Base-by-base conservation (phyloP, 768 basidiomycete species). In the Dacryopinax primogenitus region DNA sequence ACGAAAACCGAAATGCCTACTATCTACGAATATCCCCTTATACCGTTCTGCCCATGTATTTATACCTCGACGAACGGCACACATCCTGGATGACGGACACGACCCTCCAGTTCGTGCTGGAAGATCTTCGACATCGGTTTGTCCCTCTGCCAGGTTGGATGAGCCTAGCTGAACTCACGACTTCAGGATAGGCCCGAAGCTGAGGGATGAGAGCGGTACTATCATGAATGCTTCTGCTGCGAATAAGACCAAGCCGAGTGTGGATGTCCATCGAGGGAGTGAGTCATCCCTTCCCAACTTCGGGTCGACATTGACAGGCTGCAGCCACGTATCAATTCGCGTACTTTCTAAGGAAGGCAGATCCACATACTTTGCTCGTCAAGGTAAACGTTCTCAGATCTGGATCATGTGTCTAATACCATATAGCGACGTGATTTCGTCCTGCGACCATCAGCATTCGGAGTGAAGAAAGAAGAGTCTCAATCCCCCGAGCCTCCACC, bases 41-140 rank as follows among this genome's bases (percentile, higher is more conserved):
- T 37, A 80, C 79, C 30, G 81, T 90, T 15, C 74, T 94, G n/a
- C 92, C 92, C 1, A 74, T 92, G 65, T 92, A 91, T 77, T 76
- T 93, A 2, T 94, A 93, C 74, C 82, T 96, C 32, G 93, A 96
- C 71, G 90, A 90, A 68, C 82, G 84, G 12, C 93, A 96, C 77
- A 75, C 89, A 16, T 80, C 84, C 64, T 96, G 93, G 93, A 95
- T 96, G 92, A 84, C 87, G 4, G 92, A 95, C 70, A 70, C 75
- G 28, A 79, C 88, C 41, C 77, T 95, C 1, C 91, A 92, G 71
- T 82, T 84, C 69, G 88, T 95, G 18, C 79, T 96, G 1, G 80
- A 82, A 11, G 90, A 92, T 73, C 74, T 96, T 58, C 81, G 87
- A 68, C 86, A 88, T 66, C 77, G 85, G 90, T 84, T 37, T 63